Conservation (phyloP, 805 yeast genomes). For the Candida boleticola region DNA sequence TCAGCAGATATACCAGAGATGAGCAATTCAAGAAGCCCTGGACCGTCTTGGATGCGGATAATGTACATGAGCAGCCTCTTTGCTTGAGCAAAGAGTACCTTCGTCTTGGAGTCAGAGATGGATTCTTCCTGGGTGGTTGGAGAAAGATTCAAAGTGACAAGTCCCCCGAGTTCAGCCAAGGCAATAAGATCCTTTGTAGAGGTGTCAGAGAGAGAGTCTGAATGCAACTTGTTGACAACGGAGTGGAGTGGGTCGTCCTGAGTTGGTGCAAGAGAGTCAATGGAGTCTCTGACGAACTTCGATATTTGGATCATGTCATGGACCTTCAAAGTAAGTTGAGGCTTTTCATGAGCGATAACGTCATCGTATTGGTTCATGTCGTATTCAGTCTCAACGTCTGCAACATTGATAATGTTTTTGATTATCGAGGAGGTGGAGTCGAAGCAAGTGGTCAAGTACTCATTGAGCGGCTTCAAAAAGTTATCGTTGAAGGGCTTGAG, state of each 20-base stretch:
- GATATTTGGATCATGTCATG: conserved; percentile 48
- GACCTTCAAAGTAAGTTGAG: conserved; percentile 41
- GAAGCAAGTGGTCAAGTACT: conserved; percentile 54
- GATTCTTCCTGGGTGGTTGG: conserved; percentile 46
- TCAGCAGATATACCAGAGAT: conserved; percentile 62
- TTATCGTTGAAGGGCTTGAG: conserved; percentile 71
- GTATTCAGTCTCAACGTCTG: conserved; percentile 58
- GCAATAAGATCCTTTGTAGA: conserved; percentile 40
- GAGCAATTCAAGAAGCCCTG: conserved; percentile 65
- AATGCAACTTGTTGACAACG: conserved; percentile 37
- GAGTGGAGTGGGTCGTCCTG: conserved; percentile 54
- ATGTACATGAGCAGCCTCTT: conserved; percentile 81
- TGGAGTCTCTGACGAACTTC: conserved; percentile 38
- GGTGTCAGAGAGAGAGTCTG: conserved; percentile 30
- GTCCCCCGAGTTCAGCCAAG: conserved; percentile 48
- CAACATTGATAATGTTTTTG: conserved; percentile 48
- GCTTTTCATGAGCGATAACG: conserved; percentile 48
- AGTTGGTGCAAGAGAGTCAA: conserved; percentile 45
- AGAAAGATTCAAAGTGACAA: conserved; percentile 55
- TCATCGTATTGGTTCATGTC: conserved; percentile 69
- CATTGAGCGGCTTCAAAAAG: conserved; percentile 77
- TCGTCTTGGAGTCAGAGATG: conserved; percentile 53
- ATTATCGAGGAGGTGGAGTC: conserved; percentile 47
- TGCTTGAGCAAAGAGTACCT: conserved; percentile 66
- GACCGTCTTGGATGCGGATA: conserved; percentile 75